Evolutionary conservation across 768 basidiomycete genomes (phyloP).

Genomic region (Cubamyces sp.): DNA sequence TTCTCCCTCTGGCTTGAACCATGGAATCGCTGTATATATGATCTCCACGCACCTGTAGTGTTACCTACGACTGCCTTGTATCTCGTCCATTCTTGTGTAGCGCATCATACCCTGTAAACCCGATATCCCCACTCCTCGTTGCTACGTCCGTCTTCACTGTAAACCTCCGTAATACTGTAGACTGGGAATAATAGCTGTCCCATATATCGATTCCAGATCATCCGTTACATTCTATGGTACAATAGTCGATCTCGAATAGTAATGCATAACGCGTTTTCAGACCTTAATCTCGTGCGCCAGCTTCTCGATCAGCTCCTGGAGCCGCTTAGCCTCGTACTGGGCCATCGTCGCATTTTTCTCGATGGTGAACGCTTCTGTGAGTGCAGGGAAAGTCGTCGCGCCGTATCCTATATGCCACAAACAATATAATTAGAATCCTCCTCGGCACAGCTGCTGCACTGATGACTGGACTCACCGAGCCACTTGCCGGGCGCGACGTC

Average conservation of each 20-base stretch:
- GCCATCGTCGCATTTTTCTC: constrained; percentile 68
- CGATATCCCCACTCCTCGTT: too few species aligned
- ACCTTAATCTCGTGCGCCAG: constrained; percentile 23
- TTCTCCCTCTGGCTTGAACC: too few species aligned
- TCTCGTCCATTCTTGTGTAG: too few species aligned
- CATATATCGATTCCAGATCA: too few species aligned
- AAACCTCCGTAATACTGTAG: too few species aligned
- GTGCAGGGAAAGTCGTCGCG: constrained; percentile 80
- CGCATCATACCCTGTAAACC: too few species aligned
- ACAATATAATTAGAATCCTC: background rate
- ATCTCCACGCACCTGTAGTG: too few species aligned
- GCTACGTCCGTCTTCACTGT: too few species aligned
- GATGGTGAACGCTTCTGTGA: constrained; percentile 75
- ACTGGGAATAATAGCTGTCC: too few species aligned
- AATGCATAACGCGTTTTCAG: background rate
- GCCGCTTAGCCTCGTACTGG: constrained; percentile 59
- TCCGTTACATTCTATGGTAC: background rate
- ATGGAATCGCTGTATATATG: too few species aligned
- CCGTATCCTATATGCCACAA: constrained; percentile 63
- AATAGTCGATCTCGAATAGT: background rate
- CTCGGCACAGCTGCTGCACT: too few species aligned
- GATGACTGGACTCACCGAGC: constrained; percentile 56
- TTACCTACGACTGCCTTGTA: too few species aligned
- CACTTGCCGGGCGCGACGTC: constrained; percentile 88
- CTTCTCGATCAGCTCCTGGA: constrained; percentile 54